phyloP scores from a whole-genome alignment of 441 rosid species.

The Populus hybrid region DNA sequence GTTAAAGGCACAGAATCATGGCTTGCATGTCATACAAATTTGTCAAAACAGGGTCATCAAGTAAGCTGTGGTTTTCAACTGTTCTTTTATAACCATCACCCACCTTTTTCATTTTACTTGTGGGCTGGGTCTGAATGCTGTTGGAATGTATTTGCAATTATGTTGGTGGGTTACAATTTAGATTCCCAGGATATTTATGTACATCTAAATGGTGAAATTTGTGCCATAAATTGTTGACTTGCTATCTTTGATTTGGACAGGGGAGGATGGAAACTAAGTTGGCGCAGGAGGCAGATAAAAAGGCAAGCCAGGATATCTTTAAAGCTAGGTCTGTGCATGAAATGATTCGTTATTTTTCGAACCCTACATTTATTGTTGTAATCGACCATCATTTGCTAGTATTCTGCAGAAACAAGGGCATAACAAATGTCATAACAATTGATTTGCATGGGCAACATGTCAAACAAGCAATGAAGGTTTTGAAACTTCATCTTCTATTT shows the following conservation, averaged over 20 bases:
- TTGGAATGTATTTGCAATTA: slow-evolving; percentile 1
- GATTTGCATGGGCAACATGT: slow-evolving; percentile 97
- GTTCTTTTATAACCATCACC: not conserved
- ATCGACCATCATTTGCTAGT: slow-evolving; percentile 23
- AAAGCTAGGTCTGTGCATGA: slow-evolving; percentile 60
- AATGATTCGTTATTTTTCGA: slow-evolving; percentile 2
- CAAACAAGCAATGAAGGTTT: slow-evolving; percentile 70
- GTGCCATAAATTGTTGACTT: slow-evolving; percentile 10
- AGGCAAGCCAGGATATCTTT: slow-evolving; percentile 84
- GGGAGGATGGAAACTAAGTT: slow-evolving; percentile 49
- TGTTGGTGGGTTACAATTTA: not conserved
- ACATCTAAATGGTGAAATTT: slow-evolving; percentile 10
- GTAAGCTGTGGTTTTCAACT: not conserved
- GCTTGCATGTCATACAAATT: too few species aligned
- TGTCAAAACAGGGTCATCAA: not conserved
- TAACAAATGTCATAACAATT: slow-evolving; percentile 78
- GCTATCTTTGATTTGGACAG: slow-evolving; percentile 33
- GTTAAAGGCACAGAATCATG: too few species aligned
- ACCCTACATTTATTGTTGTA: not conserved
- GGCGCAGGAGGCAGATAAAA: slow-evolving; percentile 74
- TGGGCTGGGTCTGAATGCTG: slow-evolving; percentile 1
- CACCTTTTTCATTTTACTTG: not conserved
- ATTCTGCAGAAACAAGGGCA: slow-evolving; percentile 65
- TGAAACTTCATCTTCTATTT: slow-evolving; percentile 68
- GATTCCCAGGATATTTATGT: not conserved